Conservation (phyloP, 164 flowering plant species). For the Echeveria elegans region DNA sequence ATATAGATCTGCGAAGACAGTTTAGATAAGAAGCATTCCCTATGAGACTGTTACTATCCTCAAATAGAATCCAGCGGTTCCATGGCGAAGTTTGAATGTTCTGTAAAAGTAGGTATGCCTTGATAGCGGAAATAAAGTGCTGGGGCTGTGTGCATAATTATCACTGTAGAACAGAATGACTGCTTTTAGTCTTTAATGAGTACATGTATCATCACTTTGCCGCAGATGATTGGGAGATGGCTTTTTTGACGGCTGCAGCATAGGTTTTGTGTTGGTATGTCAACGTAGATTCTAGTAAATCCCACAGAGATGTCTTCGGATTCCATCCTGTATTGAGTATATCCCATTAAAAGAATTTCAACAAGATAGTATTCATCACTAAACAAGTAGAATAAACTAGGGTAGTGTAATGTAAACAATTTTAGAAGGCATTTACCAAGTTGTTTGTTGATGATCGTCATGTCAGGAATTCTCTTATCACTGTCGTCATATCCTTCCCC, state of each 20-base stretch:
- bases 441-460: slow-evolving; percentile 85
- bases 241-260: neutral
- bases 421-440: slow-evolving; percentile 43
- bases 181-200: neutral
- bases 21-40: neutral
- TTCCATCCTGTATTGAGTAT: neutral
- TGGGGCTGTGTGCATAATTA: neutral
- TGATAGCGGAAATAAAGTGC: neutral
- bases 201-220: neutral
- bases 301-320: slow-evolving; percentile 1
- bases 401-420: neutral
- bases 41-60: too few relatives aligned
- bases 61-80: neutral
- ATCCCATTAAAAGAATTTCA: neutral
- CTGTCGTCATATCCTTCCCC: slow-evolving; percentile 97
- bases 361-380: neutral
- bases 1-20: neutral
- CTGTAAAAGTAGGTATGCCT: neutral
- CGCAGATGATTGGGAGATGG: neutral
- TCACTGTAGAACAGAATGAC: neutral
- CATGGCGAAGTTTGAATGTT: neutral
- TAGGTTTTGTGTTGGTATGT: slow-evolving; percentile 3
- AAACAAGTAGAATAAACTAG: too few relatives aligned
- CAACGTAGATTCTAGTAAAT: slow-evolving; percentile 3
- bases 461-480: slow-evolving; percentile 85